Evolutionary conservation across 202 grass and related monocot genomes (phyloP), one percentile per base, ranked within the genome.

Genomic region (Hordeum pubiflorum): DNA sequence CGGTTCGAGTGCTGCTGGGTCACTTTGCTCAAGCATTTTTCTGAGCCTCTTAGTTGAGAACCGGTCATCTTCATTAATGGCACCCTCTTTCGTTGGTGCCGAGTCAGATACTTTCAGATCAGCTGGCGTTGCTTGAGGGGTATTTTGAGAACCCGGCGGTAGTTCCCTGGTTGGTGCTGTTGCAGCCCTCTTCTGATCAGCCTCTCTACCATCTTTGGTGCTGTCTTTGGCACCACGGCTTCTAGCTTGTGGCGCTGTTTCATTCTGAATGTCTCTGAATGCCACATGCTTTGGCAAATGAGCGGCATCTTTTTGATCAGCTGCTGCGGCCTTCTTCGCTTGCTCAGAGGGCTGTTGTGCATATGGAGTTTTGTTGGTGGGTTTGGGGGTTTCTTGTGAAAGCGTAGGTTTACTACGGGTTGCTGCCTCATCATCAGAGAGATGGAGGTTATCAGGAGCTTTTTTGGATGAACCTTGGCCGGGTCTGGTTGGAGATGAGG

Each of bases 21-120:
- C 81, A 58, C 22, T 75, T 76, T 76, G 11, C 48, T 82, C n/a
- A 10, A 89, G 2, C 79, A 89, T 73, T 72, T 57, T 66, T 14
- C 73, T 43, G 46, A 89, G 87, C 67, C 83, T 82, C 79, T 78
- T 40, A 10, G 79, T 82, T 3, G 65, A 66, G 74, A 89, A 89
- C 72, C 59, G 85, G 21, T 68, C 78, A 55, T 63, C 20, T 46
- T 61, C 87, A 78, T 2, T 55, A 9, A 3, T 55, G 52, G 7
- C 52, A 55, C 63, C 41, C 63, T 75, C 62, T 81, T 81, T 21
- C 61, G 6, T 22, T 74, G 58, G 70, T 69, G 69, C 59, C 38
- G 15, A 74, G 77, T n/a, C 27, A 68, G 84, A 10, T 75, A 44
- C 37, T 60, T 68, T 75, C 77, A 44, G 24, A 58, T 34, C 38